Evolutionary conservation across 2,329 filamentous ascomycete genomes (phyloP), one percentile per base, ranked within the genome.

Genomic region (Alternaria incomplexa): DNA sequence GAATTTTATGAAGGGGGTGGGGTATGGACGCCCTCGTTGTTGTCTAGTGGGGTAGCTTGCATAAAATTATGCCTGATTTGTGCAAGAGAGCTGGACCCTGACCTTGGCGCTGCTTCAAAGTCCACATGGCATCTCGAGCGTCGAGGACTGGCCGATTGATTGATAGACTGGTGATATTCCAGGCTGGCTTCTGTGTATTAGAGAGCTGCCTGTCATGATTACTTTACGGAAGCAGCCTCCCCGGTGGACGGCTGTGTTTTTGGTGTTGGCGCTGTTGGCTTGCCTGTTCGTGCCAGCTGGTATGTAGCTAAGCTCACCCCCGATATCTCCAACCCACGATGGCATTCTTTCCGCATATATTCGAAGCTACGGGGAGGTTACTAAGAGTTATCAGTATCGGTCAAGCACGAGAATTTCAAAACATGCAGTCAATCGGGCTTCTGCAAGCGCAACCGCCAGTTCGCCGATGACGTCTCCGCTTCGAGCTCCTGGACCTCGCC

Each of bases 401-500:
- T 99, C 56, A 99, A 99, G 83, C 91, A 97, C 78, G 90, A 97
- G 74, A 94, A 97, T 80, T 99, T 98, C 86, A 99, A 98, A 79
- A 97, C 91, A 73, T 99, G 96, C 83, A 84, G 91, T 70, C 95
- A 99, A 79, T 96, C 95, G 5, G 96, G 96, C 74, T 99, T 99
- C 84, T 99, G 96, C 83, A 96, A 93, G 79, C 92, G 96, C 69
- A 98, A 98, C 82, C 90, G 96, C 79, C 91, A 88, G 43, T 94
- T 92, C 78, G 96, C 96, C 77, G 94, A 98, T 81, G 84, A 87
- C 67, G 93, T 90, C 66, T 82, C 87, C 48, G 83, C 88, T 45
- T 82, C 88, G 59, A 89, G 88, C 63, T 85, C 88, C 26, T 97
- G 93, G 91, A 84, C 85, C 69, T 90, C 93, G 8, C 95, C 95